Percentiles rank a stretch among this genome's conserved stretches.
phyloP scores from a whole-genome alignment of 768 basidiomycete genomes.

The Amanita jacksonii region DNA sequence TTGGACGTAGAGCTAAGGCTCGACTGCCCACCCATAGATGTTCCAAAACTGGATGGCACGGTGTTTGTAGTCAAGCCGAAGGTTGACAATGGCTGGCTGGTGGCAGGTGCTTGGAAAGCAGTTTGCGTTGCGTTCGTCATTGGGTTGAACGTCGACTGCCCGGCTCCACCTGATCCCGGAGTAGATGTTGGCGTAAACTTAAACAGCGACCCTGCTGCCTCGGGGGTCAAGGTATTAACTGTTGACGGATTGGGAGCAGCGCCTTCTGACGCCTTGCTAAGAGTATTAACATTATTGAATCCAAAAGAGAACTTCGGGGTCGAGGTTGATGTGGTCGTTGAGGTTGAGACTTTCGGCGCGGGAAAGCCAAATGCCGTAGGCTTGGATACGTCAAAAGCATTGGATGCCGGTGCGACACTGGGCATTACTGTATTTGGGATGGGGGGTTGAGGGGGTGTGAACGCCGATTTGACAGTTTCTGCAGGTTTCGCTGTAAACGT shows the following conservation, averaged over 20 bases:
- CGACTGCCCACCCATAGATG: background rate
- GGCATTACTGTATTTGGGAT: too few species aligned
- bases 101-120: background rate
- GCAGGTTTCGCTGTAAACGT: slow-evolving; percentile 5
- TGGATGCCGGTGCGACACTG: slow-evolving; percentile 5
- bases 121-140: background rate
- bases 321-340: background rate
- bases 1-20: background rate
- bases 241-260: slow-evolving; percentile 5
- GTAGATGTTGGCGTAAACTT: slow-evolving; percentile 2
- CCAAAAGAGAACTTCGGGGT: background rate
- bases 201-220: background rate
- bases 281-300: slow-evolving; percentile 5
- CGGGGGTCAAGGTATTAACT: background rate
- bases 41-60: slow-evolving; percentile 1
- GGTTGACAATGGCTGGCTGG: background rate
- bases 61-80: background rate
- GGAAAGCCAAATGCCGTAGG: slow-evolving; percentile 10
- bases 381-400: slow-evolving; percentile 10
- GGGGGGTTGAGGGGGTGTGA: slow-evolving; percentile 10
- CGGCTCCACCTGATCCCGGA: background rate
- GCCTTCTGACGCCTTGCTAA: slow-evolving; percentile 13
- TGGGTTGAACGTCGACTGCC: background rate
- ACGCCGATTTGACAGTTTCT: slow-evolving; percentile 13
- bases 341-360: background rate